Percentiles rank a stretch among this genome's conserved stretches.
These are phyloP conservation scores for Nitzschia sp. DNA, from an alignment of 108 stramenopile genomes.

Conservation along the genomic window DNA sequence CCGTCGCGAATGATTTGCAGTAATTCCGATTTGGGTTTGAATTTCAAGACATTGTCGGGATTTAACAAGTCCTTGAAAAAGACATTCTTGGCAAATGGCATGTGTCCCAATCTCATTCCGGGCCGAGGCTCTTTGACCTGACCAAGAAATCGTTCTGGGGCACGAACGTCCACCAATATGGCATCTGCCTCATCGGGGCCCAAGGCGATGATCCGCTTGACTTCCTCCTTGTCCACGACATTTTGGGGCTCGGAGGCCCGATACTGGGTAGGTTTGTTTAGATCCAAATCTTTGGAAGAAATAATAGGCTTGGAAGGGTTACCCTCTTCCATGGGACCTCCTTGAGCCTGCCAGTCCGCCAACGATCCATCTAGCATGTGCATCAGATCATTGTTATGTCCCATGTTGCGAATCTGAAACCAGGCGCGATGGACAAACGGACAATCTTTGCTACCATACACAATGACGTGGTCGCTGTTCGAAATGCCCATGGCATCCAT, in stretches of 20 bases:
- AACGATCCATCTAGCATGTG: slow-evolving; percentile 75
- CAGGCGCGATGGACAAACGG: slow-evolving; percentile 65
- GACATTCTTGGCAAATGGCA: slow-evolving; percentile 76
- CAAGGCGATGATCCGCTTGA: slow-evolving; percentile 30
- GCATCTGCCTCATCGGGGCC: slow-evolving; percentile 22
- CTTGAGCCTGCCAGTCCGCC: slow-evolving; percentile 64
- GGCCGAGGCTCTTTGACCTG: slow-evolving; percentile 59
- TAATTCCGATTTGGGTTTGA: slow-evolving; percentile 59
- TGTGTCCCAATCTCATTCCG: slow-evolving; percentile 64
- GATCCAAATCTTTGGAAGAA: slow-evolving; percentile 34
- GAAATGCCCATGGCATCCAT: slow-evolving; percentile 74
- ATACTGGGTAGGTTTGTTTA: slow-evolving; percentile 36
- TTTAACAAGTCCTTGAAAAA: slow-evolving; percentile 57
- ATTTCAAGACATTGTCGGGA: slow-evolving; percentile 41
- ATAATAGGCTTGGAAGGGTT: slow-evolving; percentile 23
- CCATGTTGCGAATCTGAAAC: slow-evolving; percentile 72
- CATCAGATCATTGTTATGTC: slow-evolving; percentile 51
- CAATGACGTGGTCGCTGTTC: slow-evolving; percentile 58
- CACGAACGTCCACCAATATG: slow-evolving; percentile 70
- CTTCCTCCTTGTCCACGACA: slow-evolving; percentile 45
- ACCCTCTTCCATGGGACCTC: slow-evolving; percentile 56
- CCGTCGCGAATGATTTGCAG: slow-evolving; percentile 41
- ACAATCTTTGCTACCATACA: slow-evolving; percentile 65
- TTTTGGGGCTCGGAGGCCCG: slow-evolving; percentile 42
- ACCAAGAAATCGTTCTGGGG: slow-evolving; percentile 54